A percentile compares a stretch with the other conserved stretches of the same genome.
Conservation (phyloP, 2,329 filamentous ascomycete genomes). For the Albifimbria verrucaria region DNA sequence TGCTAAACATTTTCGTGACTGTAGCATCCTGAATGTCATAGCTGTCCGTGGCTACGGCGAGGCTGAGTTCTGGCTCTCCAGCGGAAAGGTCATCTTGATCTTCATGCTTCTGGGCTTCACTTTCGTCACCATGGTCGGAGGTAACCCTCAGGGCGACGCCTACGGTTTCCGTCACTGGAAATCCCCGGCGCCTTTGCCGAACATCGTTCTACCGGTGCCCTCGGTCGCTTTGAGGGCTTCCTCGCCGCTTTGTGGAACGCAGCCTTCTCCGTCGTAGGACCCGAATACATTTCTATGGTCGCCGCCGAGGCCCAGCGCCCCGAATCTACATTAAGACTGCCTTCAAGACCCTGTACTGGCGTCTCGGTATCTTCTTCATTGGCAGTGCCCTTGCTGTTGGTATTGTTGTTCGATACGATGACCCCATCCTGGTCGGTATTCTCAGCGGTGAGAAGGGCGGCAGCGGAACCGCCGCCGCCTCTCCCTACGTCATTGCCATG, state of each 20-base stretch:
- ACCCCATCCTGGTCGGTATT: constrained; percentile 52
- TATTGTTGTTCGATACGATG: constrained; percentile 64
- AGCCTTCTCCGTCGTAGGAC: constrained; percentile 61
- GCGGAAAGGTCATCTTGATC: constrained; percentile 64
- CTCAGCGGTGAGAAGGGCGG: constrained; percentile 32
- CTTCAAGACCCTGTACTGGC: constrained; percentile 71
- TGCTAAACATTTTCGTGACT: constrained; percentile 24
- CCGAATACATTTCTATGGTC: constrained; percentile 66
- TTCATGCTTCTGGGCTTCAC: constrained; percentile 68
- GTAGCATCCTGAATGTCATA: constrained; percentile 58
- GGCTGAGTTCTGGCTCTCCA: constrained; percentile 66
- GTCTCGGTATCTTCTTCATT: constrained; percentile 69
- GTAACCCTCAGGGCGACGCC: constrained; percentile 65
- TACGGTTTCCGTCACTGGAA: constrained; percentile 71
- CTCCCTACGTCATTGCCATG: constrained; percentile 63
- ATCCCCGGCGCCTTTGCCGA: constrained; percentile 41
- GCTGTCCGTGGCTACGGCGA: constrained; percentile 66
- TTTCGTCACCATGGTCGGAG: constrained; percentile 77
- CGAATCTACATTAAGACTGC: constrained; percentile 62
- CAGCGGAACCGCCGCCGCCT: constrained; percentile 48
- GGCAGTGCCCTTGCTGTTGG: constrained; percentile 64
- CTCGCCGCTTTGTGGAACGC: constrained; percentile 64
- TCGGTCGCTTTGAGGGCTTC: constrained; percentile 70
- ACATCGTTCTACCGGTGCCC: constrained; percentile 53
- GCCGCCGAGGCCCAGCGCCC: constrained; percentile 65